Conservation (phyloP, 108 stramenopile genomes). For the Skeletonema marinoi region DNA sequence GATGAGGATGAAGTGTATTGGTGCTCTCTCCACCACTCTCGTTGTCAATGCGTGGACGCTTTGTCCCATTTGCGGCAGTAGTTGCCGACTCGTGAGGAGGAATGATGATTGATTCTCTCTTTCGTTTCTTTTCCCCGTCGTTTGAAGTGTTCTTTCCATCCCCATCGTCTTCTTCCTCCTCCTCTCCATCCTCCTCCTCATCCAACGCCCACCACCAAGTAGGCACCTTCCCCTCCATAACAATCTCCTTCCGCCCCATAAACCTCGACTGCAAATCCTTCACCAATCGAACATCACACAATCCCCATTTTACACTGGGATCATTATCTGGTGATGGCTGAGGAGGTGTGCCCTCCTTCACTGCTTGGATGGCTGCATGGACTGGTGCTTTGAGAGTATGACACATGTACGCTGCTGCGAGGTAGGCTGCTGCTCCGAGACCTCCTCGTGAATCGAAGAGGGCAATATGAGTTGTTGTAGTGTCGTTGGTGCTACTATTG, state of each 20-base stretch:
- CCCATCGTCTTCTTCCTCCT: conserved; percentile 2
- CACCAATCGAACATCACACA: conserved; percentile 44
- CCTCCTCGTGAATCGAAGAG: conserved; percentile 57
- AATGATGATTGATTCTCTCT: conserved; percentile 29
- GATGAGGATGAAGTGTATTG: conserved; percentile 1
- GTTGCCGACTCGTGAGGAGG: conserved; percentile 23
- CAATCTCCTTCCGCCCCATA: conserved; percentile 43
- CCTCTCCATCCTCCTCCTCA: conserved; percentile 34
- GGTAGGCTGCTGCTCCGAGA: conserved; percentile 48
- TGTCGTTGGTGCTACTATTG: not conserved
- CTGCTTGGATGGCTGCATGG: conserved; percentile 39
- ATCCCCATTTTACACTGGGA: conserved; percentile 29
- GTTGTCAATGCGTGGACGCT: conserved; percentile 6
- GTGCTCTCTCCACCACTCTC: not conserved
- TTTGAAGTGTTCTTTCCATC: conserved; percentile 7
- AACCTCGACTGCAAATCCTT: conserved; percentile 49
- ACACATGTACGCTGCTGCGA: conserved; percentile 51
- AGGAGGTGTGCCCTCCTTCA: conserved; percentile 40
- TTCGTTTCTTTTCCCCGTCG: conserved; percentile 13
- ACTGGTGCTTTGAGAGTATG: conserved; percentile 40
- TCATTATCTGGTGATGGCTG: conserved; percentile 19
- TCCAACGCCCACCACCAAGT: conserved; percentile 44
- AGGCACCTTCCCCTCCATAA: conserved; percentile 27
- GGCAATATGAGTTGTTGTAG: conserved; percentile 32
- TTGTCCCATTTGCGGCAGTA: not conserved